Conservation (phyloP, 139 green algal genomes). For the Trebouxia sp. region DNA sequence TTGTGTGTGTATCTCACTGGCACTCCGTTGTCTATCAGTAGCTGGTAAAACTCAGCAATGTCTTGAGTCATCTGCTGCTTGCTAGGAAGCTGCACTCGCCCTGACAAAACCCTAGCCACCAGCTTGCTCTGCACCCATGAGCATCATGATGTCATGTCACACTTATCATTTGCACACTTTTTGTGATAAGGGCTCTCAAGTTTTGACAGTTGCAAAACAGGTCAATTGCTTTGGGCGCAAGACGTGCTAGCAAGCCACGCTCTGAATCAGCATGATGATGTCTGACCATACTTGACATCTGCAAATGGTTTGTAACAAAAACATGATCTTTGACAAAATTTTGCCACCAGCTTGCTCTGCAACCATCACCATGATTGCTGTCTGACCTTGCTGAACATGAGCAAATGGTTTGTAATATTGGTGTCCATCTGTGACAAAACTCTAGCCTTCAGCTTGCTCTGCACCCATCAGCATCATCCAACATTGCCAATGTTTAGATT, state of each 20-base stretch:
- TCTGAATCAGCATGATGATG: background rate
- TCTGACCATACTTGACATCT: background rate
- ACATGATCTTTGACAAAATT: no score
- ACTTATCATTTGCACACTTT: background rate
- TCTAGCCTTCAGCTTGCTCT: slow-evolving; percentile 31
- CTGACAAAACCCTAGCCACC: slow-evolving; percentile 48
- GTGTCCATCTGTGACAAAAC: no score
- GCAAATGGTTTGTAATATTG: no score
- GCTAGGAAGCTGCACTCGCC: slow-evolving; percentile 35
- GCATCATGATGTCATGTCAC: background rate
- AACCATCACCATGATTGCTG: no score
- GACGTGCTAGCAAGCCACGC: background rate
- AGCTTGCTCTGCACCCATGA: slow-evolving; percentile 20
- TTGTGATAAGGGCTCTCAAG: background rate
- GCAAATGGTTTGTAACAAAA: no score
- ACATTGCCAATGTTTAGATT: no score
- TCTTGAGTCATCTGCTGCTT: slow-evolving; percentile 39
- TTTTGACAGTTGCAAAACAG: background rate
- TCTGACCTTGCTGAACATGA: no score
- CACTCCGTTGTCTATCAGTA: background rate
- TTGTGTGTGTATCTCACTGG: slow-evolving; percentile 32
- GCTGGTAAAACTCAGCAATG: slow-evolving; percentile 28
- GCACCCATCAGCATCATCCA: background rate
- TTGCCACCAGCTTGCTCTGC: no score
- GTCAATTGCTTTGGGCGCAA: no score